Evolutionary conservation across 1,139 yeast genomes (phyloP).

Genomic region (Geotrichum candidum): DNA sequence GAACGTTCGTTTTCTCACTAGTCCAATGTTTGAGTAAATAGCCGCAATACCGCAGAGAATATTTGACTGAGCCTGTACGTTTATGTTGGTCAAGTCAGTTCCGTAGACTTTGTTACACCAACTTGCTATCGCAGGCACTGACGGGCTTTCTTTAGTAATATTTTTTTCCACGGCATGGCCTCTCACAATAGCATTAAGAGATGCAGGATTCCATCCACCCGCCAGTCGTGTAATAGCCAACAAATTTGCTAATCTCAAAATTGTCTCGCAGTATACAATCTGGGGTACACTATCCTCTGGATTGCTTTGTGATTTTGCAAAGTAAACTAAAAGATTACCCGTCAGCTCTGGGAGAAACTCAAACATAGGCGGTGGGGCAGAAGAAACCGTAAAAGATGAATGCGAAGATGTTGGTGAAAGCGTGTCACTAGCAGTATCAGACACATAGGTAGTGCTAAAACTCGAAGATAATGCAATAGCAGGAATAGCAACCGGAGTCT

Average conservation of each 20-base stretch:
- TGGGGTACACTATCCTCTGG: conserved; percentile 79
- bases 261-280: conserved; percentile 66
- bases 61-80: conserved; percentile 33
- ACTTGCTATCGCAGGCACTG: conserved; percentile 28
- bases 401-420: conserved; percentile 25
- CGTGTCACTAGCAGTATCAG: background rate
- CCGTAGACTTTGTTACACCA: conserved; percentile 43
- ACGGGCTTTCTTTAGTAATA: conserved; percentile 26
- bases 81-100: conserved; percentile 44
- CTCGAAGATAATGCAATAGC: conserved; percentile 33
- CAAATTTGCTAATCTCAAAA: conserved; percentile 57
- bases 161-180: conserved; percentile 27
- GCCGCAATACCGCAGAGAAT: conserved; percentile 64
- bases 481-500: conserved; percentile 58
- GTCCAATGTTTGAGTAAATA: conserved; percentile 56
- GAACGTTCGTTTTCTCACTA: conserved; percentile 64
- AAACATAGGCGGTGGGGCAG: conserved; percentile 33
- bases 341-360: conserved; percentile 50
- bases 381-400: conserved; percentile 17
- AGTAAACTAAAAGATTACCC: conserved; percentile 49
- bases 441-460: conserved; percentile 1
- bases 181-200: conserved; percentile 41
- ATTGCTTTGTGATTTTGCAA: conserved; percentile 53
- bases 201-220: conserved; percentile 43
- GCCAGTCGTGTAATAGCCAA: conserved; percentile 52